These are phyloP conservation scores for Fusarium lyarnte DNA, from an alignment of 2,329 filamentous ascomycete genomes.

Conservation along the genomic window DNA sequence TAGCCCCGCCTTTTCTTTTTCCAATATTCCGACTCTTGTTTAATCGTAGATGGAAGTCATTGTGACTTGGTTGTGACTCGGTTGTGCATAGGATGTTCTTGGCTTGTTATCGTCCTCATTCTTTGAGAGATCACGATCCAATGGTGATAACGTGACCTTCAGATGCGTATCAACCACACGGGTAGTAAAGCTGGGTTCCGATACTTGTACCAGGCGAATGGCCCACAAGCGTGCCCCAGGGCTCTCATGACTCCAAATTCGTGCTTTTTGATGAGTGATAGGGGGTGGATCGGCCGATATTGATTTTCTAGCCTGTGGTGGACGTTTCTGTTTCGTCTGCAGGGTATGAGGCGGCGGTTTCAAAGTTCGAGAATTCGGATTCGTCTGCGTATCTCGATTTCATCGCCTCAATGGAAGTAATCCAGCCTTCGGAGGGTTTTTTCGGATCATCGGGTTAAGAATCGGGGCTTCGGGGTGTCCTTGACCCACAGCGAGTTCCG, in stretches of 20 bases:
- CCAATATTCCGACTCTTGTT: not conserved
- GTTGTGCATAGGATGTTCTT: not conserved
- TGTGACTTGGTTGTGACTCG: not conserved
- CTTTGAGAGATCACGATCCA: not conserved
- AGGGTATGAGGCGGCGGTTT: not conserved
- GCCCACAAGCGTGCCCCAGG: not conserved
- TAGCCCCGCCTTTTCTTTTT: not conserved
- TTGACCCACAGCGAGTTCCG: not conserved
- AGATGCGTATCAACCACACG: accelerated
- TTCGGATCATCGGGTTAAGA: not conserved
- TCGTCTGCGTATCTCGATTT: not conserved
- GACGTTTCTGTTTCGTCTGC: not conserved
- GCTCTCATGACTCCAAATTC: not conserved
- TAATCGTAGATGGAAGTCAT: not conserved
- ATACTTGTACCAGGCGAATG: not conserved
- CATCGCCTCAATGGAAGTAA: not conserved
- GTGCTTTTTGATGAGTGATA: not conserved
- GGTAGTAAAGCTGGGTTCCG: not conserved
- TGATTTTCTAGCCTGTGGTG: not conserved
- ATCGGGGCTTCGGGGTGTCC: not conserved
- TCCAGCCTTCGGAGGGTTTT: not conserved
- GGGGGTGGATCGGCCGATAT: not conserved
- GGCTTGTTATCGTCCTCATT: accelerated
- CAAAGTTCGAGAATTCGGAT: no score
- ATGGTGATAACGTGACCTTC: not conserved